Conservation (phyloP, 805 yeast genomes). For the Metschnikowia amazonensis region DNA sequence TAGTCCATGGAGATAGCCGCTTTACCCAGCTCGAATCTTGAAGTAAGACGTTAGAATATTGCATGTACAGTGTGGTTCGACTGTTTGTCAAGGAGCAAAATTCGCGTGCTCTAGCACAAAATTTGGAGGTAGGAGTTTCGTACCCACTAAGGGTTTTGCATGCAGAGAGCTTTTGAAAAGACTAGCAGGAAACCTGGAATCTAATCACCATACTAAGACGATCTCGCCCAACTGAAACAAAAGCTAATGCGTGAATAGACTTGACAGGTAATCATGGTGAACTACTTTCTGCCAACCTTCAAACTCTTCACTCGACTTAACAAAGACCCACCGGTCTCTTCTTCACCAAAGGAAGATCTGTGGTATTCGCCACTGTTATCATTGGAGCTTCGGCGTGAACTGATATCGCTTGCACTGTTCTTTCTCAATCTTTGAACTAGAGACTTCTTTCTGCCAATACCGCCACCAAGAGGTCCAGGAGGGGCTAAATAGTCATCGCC, state of each 20-base stretch:
- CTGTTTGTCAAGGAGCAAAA: not conserved
- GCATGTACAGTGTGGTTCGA: not conserved
- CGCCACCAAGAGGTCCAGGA: slow-evolving; percentile 27
- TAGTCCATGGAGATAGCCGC: not conserved
- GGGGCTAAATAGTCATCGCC: slow-evolving; percentile 25
- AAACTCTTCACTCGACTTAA: slow-evolving; percentile 85
- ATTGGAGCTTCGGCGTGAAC: slow-evolving; percentile 30
- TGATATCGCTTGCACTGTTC: slow-evolving; percentile 30
- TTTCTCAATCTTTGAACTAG: slow-evolving; percentile 61
- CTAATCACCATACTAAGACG: not conserved
- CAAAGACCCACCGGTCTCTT: slow-evolving; percentile 40
- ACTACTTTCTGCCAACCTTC: slow-evolving; percentile 60
- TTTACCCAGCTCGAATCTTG: not conserved
- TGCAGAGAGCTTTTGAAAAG: not conserved
- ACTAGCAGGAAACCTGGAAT: not conserved
- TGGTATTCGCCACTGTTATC: slow-evolving; percentile 20
- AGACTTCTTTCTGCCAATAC: slow-evolving; percentile 80
- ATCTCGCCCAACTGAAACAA: not conserved
- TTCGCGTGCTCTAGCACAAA: not conserved
- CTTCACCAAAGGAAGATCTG: slow-evolving; percentile 17
- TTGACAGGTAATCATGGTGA: not conserved
- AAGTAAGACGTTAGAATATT: not conserved
- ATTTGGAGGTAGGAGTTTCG: not conserved
- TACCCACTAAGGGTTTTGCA: not conserved
- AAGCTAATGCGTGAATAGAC: not conserved